These are phyloP conservation scores for Sporothrix sp. DNA, from an alignment of 2,329 filamentous ascomycete species.

Conservation along the genomic window DNA sequence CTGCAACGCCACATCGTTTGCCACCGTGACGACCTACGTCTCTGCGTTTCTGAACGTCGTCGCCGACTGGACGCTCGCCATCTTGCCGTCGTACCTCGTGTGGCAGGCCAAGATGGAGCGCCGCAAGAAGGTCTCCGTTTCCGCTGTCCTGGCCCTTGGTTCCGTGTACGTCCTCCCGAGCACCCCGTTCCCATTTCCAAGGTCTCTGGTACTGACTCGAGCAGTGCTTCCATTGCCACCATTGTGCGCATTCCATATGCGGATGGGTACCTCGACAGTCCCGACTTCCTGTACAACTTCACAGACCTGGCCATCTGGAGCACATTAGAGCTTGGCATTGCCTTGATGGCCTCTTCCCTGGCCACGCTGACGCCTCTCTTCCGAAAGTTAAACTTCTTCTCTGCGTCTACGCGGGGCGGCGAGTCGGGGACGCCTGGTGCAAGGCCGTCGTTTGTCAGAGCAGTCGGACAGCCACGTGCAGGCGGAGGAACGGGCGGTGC, in stretches of 20 bases:
- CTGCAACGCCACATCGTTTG: not conserved
- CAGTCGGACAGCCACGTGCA: not conserved
- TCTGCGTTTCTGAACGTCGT: not conserved
- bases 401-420: not conserved
- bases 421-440: not conserved
- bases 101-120: slow-evolving; percentile 8
- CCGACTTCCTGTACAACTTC: not conserved
- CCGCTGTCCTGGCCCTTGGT: not conserved
- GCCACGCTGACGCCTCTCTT: slow-evolving; percentile 2
- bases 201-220: too few species aligned
- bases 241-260: slow-evolving; percentile 1
- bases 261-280: not conserved
- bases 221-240: not conserved
- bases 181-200: too few species aligned
- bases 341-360: not conserved
- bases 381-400: slow-evolving; percentile 1
- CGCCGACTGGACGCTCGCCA: not conserved
- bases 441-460: not conserved
- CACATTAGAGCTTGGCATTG: not conserved
- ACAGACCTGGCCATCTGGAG: slow-evolving; percentile 4
- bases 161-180: not conserved
- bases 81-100: not conserved
- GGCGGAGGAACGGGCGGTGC: not conserved
- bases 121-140: slow-evolving; percentile 1
- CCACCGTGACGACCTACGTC: not conserved